Conservation (phyloP, 2,329 filamentous ascomycete species). For the Tolypocladium guangdongense region DNA sequence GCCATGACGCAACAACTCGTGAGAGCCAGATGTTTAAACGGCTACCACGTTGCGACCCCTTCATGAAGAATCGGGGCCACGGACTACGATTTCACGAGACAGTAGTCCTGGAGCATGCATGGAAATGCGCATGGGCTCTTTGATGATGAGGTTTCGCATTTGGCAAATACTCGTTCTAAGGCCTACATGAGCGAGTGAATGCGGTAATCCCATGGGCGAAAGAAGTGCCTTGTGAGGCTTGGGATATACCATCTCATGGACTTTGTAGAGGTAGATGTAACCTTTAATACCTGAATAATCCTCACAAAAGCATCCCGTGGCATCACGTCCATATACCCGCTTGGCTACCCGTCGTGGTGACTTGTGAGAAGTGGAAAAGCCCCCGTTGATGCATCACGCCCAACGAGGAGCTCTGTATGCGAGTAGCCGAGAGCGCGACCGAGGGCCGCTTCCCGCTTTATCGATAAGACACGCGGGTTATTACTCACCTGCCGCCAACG, state of each 20-base stretch:
- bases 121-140: not conserved
- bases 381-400: not conserved
- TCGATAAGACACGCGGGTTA: constrained; percentile 3
- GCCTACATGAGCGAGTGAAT: not conserved
- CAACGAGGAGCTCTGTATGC: not conserved
- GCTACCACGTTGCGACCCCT: not conserved
- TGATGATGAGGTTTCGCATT: not conserved
- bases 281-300: not conserved
- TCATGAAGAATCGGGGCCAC: not conserved
- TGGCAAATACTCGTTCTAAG: not conserved
- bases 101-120: not conserved
- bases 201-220: not conserved
- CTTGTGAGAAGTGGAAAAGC: not conserved
- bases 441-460: constrained; percentile 1
- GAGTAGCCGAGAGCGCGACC: not conserved
- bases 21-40: not conserved
- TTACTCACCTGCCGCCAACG: not conserved
- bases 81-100: not conserved
- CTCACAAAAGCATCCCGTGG: not conserved
- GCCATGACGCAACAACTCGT: not conserved
- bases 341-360: not conserved
- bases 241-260: not conserved
- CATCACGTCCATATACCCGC: not conserved
- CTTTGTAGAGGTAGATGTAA: no score
- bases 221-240: not conserved